Evolutionary conservation across 306 rosid genomes (phyloP), one percentile per base, ranked within the genome.

Genomic region (Acacia melanoxylon): DNA sequence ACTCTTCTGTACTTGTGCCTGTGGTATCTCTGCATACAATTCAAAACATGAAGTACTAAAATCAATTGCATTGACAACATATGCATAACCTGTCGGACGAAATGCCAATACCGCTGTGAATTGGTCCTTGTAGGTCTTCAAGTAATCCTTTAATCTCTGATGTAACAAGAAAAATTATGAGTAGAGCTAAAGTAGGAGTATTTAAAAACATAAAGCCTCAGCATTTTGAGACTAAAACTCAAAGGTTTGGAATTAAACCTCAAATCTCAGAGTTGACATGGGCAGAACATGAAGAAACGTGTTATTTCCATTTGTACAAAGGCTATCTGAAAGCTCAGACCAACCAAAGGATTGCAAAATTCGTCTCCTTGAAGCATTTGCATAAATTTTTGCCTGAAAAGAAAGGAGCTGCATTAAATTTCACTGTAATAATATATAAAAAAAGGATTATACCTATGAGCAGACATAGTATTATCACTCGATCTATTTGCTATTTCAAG

Each of bases 241-340:
- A 45, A 84, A 14, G 12, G 70, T 63, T 4, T 54, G 52, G 72
- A 82, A 77, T 19, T 70, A 62, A 74, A 89, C 91, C 91, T 89
- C 88, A 62, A 80, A 15, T 89, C 73, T 86, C 70, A 88, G 78
- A 80, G 83, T 86, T 73, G 91, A 82, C 84, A 86, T 88, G 58
- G 89, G 89, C 78, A 88, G 67, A 82, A 88, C 88, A 86, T 88
- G 91, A 70, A 88, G 89, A 79, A 77, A 78, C 25, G 91, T 86
- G 82, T 77, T 71, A 29, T 86, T 86, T 84, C 88, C 91, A 33
- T 77, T 74, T 15, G 86, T 76, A 77, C 89, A 86, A 48, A 88
- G 89, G 37, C 65, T 82, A 70, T 82, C 85, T 33, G 88, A 80
- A 82, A 86, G 78, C 46, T 84, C 89, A 6, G 88, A 83, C 85